Evolutionary conservation across 768 basidiomycete species (phyloP).

Genomic region (Sarcodon aspratus): DNA sequence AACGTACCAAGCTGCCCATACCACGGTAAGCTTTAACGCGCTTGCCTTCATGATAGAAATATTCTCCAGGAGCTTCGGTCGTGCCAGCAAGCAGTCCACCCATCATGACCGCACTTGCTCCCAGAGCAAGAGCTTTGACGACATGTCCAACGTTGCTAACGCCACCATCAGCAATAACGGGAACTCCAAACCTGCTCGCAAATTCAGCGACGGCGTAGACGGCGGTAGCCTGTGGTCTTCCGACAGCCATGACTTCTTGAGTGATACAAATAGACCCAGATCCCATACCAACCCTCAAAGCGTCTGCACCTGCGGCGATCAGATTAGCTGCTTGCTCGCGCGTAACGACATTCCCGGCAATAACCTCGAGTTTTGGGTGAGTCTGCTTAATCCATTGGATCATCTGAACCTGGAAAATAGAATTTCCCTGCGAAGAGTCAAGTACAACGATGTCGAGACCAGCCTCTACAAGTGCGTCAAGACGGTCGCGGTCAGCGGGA

Average conservation of each 20-base stretch:
- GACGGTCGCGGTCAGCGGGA: conserved; percentile 75
- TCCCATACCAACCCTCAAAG: conserved; percentile 95
- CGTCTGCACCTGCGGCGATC: conserved; percentile 92
- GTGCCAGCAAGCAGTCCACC: conserved; percentile 93
- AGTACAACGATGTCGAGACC: conserved; percentile 92
- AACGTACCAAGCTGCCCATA: conserved; percentile 78
- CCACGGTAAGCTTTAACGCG: conserved; percentile 98
- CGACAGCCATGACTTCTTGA: conserved; percentile 98
- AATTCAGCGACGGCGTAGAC: conserved; percentile 96
- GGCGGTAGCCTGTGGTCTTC: conserved; percentile 96
- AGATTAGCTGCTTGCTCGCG: conserved; percentile 93
- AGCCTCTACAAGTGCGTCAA: conserved; percentile 79
- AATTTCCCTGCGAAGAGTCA: conserved; percentile 97
- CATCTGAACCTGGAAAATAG: conserved; percentile 89
- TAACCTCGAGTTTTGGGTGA: conserved; percentile 80
- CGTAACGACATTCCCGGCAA: conserved; percentile 97
- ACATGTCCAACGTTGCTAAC: conserved; percentile 94
- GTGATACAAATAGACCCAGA: conserved; percentile 99
- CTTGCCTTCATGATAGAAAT: conserved; percentile 98
- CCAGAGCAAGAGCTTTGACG: conserved; percentile 90
- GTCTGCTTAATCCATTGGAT: conserved; percentile 84
- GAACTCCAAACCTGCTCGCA: conserved; percentile 84
- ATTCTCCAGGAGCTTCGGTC: conserved; percentile 95
- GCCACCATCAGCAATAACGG: conserved; percentile 95
- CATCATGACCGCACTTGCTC: conserved; percentile 98